phyloP scores from a whole-genome alignment of 495 filamentous ascomycete species.

The Aspergillus asperescens region DNA sequence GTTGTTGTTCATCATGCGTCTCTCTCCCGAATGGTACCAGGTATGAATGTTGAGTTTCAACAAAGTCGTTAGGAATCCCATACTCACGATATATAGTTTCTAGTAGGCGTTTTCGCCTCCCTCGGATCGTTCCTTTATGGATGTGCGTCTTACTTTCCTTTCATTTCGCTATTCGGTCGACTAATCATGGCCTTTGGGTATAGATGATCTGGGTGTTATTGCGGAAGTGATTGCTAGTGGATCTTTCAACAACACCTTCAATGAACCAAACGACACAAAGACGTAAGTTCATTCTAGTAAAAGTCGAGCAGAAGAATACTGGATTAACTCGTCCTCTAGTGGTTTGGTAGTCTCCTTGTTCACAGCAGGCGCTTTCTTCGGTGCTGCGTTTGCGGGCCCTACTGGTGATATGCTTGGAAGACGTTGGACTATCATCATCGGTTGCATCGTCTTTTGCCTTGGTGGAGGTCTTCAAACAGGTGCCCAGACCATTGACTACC shows the following conservation, averaged over 20 bases:
- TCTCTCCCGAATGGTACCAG: slow-evolving; percentile 53
- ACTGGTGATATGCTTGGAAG: slow-evolving; percentile 38
- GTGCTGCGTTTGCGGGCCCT: slow-evolving; percentile 35
- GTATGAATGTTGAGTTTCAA: slow-evolving; percentile 23
- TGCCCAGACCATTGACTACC: slow-evolving; percentile 31
- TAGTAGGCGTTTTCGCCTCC: slow-evolving; percentile 59
- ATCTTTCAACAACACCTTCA: slow-evolving; percentile 48
- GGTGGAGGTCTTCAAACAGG: slow-evolving; percentile 42
- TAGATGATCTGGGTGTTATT: slow-evolving; percentile 53
- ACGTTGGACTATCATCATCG: slow-evolving; percentile 40
- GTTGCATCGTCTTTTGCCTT: slow-evolving; percentile 40
- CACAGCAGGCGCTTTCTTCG: slow-evolving; percentile 47
- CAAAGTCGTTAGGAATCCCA: background rate
- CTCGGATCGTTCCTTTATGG: slow-evolving; percentile 57
- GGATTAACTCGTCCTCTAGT: slow-evolving; percentile 23
- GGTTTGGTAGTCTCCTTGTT: slow-evolving; percentile 66
- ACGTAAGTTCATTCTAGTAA: slow-evolving; percentile 37
- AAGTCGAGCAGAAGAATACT: background rate
- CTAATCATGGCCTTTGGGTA: slow-evolving; percentile 9
- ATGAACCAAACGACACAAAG: slow-evolving; percentile 44
- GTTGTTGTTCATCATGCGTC: slow-evolving; percentile 37
- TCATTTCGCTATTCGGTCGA: slow-evolving; percentile 17
- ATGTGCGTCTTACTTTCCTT: slow-evolving; percentile 29
- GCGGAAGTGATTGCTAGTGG: slow-evolving; percentile 52
- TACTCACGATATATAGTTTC: slow-evolving; percentile 39